These are phyloP conservation scores for Hanseniaspora opuntiae DNA, from an alignment of 805 yeast species.

Conservation along the genomic window DNA sequence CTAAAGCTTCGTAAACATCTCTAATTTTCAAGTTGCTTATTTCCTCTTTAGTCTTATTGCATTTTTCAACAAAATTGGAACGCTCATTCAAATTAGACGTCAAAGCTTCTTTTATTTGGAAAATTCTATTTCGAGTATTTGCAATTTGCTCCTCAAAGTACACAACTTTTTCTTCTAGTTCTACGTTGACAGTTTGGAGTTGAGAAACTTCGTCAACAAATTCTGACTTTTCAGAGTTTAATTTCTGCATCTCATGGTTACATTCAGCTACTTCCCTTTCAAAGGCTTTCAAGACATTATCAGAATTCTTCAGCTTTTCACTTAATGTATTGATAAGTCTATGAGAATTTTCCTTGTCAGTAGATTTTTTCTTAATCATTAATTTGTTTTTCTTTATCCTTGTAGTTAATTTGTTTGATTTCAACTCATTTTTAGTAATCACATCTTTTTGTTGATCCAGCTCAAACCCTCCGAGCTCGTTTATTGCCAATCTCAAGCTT, in stretches of 20 bases:
- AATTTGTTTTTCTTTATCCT: constrained; percentile 46
- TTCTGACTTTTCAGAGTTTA: constrained; percentile 17
- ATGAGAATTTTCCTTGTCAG: constrained; percentile 44
- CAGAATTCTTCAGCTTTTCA: constrained; percentile 35
- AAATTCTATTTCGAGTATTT: neutral
- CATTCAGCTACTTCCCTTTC: neutral
- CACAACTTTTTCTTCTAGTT: neutral
- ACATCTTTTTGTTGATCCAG: constrained; percentile 66
- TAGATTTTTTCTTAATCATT: constrained; percentile 46
- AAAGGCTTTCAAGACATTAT: constrained; percentile 32
- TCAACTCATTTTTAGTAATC: constrained; percentile 61
- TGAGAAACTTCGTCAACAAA: neutral
- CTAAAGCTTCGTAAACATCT: constrained; percentile 7
- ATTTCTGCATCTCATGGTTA: constrained; percentile 18
- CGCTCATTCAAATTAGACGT: neutral
- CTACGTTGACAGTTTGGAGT: neutral
- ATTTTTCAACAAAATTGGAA: neutral
- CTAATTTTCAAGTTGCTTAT: neutral
- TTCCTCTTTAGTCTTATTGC: neutral
- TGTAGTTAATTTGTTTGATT: constrained; percentile 45
- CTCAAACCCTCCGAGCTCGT: constrained; percentile 84
- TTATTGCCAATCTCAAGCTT: constrained; percentile 56
- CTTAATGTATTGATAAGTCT: neutral
- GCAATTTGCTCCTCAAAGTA: neutral
- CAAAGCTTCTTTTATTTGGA: neutral